Conservation (phyloP, 2,329 filamentous ascomycete genomes). For the Trichoderma harzianum region DNA sequence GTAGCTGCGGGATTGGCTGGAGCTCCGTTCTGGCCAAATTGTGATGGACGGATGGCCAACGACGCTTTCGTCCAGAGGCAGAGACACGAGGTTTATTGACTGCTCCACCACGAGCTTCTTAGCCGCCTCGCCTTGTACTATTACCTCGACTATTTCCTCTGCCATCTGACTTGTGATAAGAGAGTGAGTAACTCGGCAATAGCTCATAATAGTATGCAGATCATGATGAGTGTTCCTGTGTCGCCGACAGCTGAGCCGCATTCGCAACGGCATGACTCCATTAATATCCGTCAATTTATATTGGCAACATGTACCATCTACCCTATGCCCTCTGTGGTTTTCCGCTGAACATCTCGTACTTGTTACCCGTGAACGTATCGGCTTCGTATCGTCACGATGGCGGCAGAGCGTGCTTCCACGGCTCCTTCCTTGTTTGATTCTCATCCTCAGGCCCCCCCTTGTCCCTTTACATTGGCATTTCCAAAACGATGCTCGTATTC, state of each 20-base stretch:
- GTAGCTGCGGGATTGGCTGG: background rate
- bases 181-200: background rate
- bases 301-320: background rate
- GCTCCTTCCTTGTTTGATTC: slow-evolving; percentile 13
- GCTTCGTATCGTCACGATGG: background rate
- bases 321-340: background rate
- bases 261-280: background rate
- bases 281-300: background rate
- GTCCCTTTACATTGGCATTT: background rate
- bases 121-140: background rate
- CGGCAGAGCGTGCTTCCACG: background rate
- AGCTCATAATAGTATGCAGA: background rate
- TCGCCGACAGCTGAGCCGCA: background rate
- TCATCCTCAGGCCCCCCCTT: background rate
- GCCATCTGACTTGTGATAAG: background rate
- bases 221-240: background rate
- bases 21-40: background rate
- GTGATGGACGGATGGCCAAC: background rate
- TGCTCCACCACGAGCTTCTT: background rate
- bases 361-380: background rate
- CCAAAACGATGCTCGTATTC: background rate
- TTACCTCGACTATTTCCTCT: background rate
- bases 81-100: background rate
- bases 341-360: background rate
- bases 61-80: background rate